A percentile compares a stretch with the other conserved stretches of the same genome.
Conservation (phyloP, 169 alveolate genomes). For the Condylostoma magnum region DNA sequence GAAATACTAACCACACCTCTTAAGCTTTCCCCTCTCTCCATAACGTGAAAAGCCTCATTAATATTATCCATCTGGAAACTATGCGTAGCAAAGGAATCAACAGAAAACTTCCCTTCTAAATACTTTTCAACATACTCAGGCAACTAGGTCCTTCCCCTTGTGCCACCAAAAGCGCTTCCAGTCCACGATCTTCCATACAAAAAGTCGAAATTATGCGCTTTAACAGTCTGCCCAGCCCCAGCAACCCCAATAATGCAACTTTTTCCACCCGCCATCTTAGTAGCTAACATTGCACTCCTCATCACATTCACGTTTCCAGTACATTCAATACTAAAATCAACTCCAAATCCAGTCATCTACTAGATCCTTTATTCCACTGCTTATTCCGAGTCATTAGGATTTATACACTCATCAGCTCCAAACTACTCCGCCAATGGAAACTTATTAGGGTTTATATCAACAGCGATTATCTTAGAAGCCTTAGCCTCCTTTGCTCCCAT, state of each 20-base stretch:
- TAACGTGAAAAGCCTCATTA: constrained; percentile 68
- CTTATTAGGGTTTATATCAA: constrained; percentile 65
- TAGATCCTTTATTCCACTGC: constrained; percentile 27
- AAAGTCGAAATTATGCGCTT: constrained; percentile 83
- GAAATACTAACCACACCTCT: constrained; percentile 49
- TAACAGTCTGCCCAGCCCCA: constrained; percentile 77
- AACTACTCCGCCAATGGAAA: constrained; percentile 59
- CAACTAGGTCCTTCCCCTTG: constrained; percentile 77
- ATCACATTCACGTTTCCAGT: constrained; percentile 78
- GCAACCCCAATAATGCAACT: constrained; percentile 79
- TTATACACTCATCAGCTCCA: constrained; percentile 67
- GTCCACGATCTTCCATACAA: constrained; percentile 85
- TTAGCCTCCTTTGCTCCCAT: constrained; percentile 73
- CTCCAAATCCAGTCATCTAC: constrained; percentile 61
- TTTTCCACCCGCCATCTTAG: constrained; percentile 82
- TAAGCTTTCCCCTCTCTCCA: constrained; percentile 71
- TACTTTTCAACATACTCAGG: constrained; percentile 77
- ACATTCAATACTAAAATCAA: constrained; percentile 85
- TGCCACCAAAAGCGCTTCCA: constrained; percentile 89
- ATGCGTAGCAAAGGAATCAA: constrained; percentile 74
- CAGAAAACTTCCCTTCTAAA: constrained; percentile 54
- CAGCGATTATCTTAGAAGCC: constrained; percentile 70
- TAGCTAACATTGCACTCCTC: constrained; percentile 73
- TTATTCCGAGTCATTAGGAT: constrained; percentile 45
- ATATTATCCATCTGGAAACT: constrained; percentile 54